Conservation (phyloP, 2,329 filamentous ascomycete genomes). For the Samsoniella hepiali region DNA sequence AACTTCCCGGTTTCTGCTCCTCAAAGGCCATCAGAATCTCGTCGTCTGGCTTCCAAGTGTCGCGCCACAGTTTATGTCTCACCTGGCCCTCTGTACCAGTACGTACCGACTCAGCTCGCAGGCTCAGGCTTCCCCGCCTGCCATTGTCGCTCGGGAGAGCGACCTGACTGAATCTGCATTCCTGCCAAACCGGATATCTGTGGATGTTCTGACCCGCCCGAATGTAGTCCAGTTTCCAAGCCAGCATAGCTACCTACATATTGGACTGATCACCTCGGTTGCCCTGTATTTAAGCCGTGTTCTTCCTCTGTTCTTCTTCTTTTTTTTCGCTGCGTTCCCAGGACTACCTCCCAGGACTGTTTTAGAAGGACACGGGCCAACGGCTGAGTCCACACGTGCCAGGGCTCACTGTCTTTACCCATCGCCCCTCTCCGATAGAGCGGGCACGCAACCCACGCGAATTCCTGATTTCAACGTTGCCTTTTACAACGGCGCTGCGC, state of each 20-base stretch:
- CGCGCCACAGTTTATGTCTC: not conserved
- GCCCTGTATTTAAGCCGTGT: not conserved
- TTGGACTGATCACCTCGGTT: not conserved
- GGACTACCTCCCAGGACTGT: too few relatives aligned
- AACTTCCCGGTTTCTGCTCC: not conserved
- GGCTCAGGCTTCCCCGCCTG: not conserved
- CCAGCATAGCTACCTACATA: not conserved
- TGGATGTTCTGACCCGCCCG: not conserved
- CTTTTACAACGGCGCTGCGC: not conserved
- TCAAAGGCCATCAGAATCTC: not conserved
- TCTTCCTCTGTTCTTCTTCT: too few relatives aligned
- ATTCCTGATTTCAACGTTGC: not conserved
- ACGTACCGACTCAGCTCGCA: not conserved
- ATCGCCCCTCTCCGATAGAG: conserved; percentile 3
- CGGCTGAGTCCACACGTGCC: not conserved
- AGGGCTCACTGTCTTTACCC: not conserved
- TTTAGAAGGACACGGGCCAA: not conserved
- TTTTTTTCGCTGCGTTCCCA: not conserved
- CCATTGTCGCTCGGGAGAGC: not conserved
- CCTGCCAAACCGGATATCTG: not conserved
- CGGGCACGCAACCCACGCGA: not conserved
- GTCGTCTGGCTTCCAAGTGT: not conserved
- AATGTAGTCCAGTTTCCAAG: not conserved
- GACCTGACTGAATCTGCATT: not conserved
- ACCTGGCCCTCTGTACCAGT: not conserved